Base-by-base conservation (phyloP, 192 early-diverging fungal species). In the Podila horticola region DNA sequence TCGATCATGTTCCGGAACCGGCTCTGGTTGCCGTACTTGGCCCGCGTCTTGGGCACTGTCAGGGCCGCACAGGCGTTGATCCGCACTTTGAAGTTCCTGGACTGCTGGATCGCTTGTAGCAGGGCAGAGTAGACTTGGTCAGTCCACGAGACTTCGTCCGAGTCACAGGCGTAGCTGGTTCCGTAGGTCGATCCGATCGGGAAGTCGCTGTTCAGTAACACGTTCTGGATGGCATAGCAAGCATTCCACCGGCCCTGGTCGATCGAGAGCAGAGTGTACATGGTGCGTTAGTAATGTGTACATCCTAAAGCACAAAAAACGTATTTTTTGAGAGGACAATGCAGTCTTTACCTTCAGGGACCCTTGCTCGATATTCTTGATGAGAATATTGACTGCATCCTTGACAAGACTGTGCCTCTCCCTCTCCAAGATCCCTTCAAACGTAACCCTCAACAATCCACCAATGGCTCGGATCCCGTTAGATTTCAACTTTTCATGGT, bases 71-170 rank as follows among this genome's bases (percentile, higher is more conserved):
- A 88, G 7, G 93, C 92, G 72, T 88, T 88, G 67, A 94, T 95
- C 28, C 92, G 84, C 26, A 95, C 94, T 76, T 95, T 95, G 66
- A 90, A 95, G 75, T 95, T 95, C 62, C 89, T 89, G 57, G 88
- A 90, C 13, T 82, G 72, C 13, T 69, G 74, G 10, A 92, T 69
- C 2, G 88, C 89, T 19, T 82, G 76, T 5, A 79, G 57, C 50
- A 95, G 84, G 4, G 90, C 75, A 22, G 75, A 75, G 69, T 89
- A 92, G 17, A 95, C 71, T 29, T 51, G 34, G 0, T 45, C 26
- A 19, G 89, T 90, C 84, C 89, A 92, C 13, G 74, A 83, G 28
- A 79, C 74, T 45, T 81, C 62, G 3, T 72, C 63, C 1, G 67
- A 74, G n/a, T 84, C 79, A 30, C 74, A 29, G 50, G 73, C 72